Base-by-base conservation (phyloP, 2,329 filamentous ascomycete species). In the Erysiphe pulchra region DNA sequence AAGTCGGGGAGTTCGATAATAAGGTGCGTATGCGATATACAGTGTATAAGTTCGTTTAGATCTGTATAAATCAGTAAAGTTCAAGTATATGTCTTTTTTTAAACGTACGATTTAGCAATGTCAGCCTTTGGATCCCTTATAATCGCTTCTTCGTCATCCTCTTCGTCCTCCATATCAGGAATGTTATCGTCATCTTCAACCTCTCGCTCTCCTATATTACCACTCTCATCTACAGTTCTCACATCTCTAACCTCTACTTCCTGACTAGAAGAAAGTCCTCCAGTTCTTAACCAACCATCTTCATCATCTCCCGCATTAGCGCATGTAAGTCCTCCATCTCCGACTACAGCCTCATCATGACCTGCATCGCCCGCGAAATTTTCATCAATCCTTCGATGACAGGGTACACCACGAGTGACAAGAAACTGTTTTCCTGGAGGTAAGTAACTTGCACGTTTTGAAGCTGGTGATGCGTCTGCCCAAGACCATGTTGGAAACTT, bases 401-500 rank as follows among this genome's bases (percentile, higher is more conserved):
- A 98, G 16, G 90, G 90, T 36, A 98, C 86, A 48, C 90, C 87
- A 48, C 87, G 80, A 11, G 90, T 94, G 38, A 95, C 80, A 34
- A 98, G 72, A 58, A 85, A 98, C 69, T 98, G 90, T 65, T 95
- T 98, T 45, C 80, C 83, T 0, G 76, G 64, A 0, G 90, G 90
- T 4, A 98, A 74, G 59, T 92, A 82, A 52, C 68, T 66, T 46
- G 82, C 81, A 51, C 85, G 79, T 60, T 84, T 82, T 50, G 73
- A 70, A 1, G 77, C 73, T n/a, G 77, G 75, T 46, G 87, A 81
- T 53, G 87, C 86, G 56, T 90, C 83, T 52, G 80, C 77, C 90
- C 90, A 98, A 44, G 83, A 80, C 90, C 90, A 98, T 48, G 87
- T 92, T 9, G 87, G 90, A 64, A 98, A 98, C 67, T 94, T 95